Base-by-base conservation (phyloP, 352 stramenopile species). In the Pythium graminicola region DNA sequence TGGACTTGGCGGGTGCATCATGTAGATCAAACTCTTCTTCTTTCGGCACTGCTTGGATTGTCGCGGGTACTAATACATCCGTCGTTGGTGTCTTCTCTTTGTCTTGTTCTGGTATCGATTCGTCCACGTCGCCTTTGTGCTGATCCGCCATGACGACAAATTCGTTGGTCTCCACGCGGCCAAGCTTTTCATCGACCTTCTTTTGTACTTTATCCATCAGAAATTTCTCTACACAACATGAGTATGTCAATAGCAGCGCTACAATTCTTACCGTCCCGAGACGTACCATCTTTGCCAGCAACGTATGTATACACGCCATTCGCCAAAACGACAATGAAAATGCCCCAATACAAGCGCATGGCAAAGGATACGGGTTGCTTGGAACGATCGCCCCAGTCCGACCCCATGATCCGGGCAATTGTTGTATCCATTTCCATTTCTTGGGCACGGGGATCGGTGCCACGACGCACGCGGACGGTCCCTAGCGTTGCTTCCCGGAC, bases 301-400 rank as follows among this genome's bases (percentile, higher is more conserved):
- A 67, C 52, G 26, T 71, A 64, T 28, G 66, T 70, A 23, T 47
- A 70, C 29, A 53, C 50, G 46, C 67, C 67, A 47, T 72, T 75
- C 42, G 42, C 43, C 13, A 75, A 62, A 44, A 75, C 56, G 27
- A 72, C 4, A 2, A 42, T 51, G 52, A 75, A 75, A 50, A 75
- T 75, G 26, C 45, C 54, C 67, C 67, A 75, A 43, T 75, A 75
- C 14, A 75, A 3, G 26, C 62, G 61, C 67, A 75, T 75, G 9
- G 59, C 48, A 13, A 62, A 52, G 35, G 67, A 68, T 23, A 75
- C 52, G 7, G 55, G 52, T 48, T 75, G 67, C 41, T 63, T 65
- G 32, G 64, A 55, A n/a, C 67, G 67, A 36, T 75, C 67, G 28
- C 50, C 67, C 67, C 67, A 75, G 39, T 75, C 67, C 6, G 67